These are phyloP conservation scores for Aspergillus haitiensis DNA, from an alignment of 495 filamentous ascomycete genomes.

Conservation along the genomic window DNA sequence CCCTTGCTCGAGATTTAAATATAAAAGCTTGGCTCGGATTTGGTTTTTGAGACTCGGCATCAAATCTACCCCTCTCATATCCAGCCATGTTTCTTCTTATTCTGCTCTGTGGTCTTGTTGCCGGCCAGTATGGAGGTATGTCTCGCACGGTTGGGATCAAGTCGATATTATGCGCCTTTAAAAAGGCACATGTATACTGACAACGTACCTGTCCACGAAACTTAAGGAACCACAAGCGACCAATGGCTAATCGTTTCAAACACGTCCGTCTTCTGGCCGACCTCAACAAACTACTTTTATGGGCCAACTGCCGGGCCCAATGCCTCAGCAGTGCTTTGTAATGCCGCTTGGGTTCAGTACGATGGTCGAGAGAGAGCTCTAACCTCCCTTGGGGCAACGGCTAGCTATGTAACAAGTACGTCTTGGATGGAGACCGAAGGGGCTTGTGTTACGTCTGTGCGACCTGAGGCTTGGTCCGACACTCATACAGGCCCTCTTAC, in stretches of 20 bases:
- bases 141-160: not conserved
- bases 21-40: too few species aligned
- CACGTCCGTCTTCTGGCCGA: constrained; percentile 33
- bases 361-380: constrained; percentile 18
- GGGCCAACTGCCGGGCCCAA: constrained; percentile 29
- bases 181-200: too few species aligned
- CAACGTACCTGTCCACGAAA: not conserved
- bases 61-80: not conserved
- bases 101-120: constrained; percentile 1
- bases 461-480: constrained; percentile 12
- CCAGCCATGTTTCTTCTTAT: constrained; percentile 6
- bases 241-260: constrained; percentile 30
- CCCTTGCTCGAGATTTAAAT: too few species aligned
- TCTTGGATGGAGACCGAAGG: constrained; percentile 24
- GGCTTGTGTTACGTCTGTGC: constrained; percentile 20
- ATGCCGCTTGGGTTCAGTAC: constrained; percentile 29
- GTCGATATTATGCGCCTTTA: not conserved
- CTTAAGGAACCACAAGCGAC: constrained; percentile 19
- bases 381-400: constrained; percentile 23
- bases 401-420: constrained; percentile 16
- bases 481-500: constrained; percentile 28
- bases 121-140: constrained; percentile 9
- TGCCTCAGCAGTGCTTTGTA: constrained; percentile 27
- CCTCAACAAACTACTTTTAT: constrained; percentile 32
- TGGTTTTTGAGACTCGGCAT: not conserved